Evolutionary conservation across 805 yeast genomes (phyloP).

Genomic region (Hyphopichia homilentoma): DNA sequence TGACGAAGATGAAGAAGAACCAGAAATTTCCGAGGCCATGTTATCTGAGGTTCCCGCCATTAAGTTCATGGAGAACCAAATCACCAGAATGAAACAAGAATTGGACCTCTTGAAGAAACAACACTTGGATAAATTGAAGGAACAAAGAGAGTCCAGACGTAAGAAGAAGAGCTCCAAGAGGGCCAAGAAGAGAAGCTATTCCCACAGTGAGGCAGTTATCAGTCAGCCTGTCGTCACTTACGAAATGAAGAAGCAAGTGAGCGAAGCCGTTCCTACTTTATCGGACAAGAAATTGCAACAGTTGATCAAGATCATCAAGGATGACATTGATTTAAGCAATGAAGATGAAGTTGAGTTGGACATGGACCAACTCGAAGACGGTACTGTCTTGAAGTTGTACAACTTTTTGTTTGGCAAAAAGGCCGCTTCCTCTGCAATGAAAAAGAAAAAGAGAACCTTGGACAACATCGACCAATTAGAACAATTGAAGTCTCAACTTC

Average conservation of each 20-base stretch:
- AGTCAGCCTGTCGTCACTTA: conserved; percentile 61
- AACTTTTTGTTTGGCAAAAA: conserved; percentile 61
- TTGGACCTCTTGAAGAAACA: conserved; percentile 77
- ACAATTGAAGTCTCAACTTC: conserved; percentile 52
- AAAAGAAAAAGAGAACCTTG: conserved; percentile 30
- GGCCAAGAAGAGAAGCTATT: conserved; percentile 12
- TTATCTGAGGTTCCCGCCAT: conserved; percentile 84
- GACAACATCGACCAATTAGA: conserved; percentile 53
- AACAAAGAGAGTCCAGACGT: conserved; percentile 54
- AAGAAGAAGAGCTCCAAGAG: conserved; percentile 40
- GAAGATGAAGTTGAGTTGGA: conserved; percentile 93
- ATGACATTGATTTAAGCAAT: conserved; percentile 53
- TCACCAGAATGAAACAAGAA: conserved; percentile 81
- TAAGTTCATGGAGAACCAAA: conserved; percentile 80
- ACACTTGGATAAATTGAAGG: conserved; percentile 63
- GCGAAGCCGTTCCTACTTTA: conserved; percentile 75
- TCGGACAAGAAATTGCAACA: conserved; percentile 79
- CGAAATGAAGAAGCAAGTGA: conserved; percentile 93
- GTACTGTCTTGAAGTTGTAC: conserved; percentile 78
- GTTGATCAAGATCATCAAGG: conserved; percentile 81
- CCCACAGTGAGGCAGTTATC: conserved; percentile 10
- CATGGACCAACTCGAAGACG: conserved; percentile 86
- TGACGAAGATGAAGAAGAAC: conserved; percentile 50
- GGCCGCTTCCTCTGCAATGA: conserved; percentile 39
- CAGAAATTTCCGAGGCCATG: conserved; percentile 51